Percentiles rank a stretch among this genome's conserved stretches.
phyloP scores from a whole-genome alignment of 2,329 filamentous ascomycete species.

The Pestalotiopsis sp. region DNA sequence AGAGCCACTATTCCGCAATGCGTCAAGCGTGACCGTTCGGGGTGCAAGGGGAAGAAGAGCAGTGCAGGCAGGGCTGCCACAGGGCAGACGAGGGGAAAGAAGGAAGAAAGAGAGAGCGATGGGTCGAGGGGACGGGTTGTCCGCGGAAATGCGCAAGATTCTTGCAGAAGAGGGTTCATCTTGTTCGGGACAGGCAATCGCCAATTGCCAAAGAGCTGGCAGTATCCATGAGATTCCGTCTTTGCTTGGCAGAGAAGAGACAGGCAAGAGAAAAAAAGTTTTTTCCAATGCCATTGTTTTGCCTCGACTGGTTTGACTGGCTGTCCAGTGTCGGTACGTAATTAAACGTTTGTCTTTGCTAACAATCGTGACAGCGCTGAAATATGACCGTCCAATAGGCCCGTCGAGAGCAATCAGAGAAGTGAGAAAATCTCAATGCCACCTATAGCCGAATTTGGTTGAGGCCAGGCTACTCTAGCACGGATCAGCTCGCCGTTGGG shows the following conservation, averaged over 20 bases:
- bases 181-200: background rate
- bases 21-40: background rate
- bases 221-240: background rate
- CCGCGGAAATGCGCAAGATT: conserved; percentile 13
- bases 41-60: background rate
- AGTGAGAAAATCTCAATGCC: conserved; percentile 1
- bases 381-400: conserved; percentile 3
- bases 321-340: conserved; percentile 4
- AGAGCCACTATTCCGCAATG: background rate
- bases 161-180: background rate
- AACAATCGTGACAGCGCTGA: background rate
- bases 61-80: background rate
- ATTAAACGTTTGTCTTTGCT: conserved; percentile 2
- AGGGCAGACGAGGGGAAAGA: background rate
- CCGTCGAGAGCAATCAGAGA: background rate
- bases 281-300: background rate
- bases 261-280: background rate
- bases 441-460: conserved; percentile 2
- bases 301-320: background rate
- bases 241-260: background rate
- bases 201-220: background rate
- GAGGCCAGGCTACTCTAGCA: background rate
- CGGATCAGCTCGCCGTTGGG: background rate
- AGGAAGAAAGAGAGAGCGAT: background rate
- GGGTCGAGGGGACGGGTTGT: background rate